phyloP scores from a whole-genome alignment of 768 basidiomycete species.

The Mycena rebaudengoi region DNA sequence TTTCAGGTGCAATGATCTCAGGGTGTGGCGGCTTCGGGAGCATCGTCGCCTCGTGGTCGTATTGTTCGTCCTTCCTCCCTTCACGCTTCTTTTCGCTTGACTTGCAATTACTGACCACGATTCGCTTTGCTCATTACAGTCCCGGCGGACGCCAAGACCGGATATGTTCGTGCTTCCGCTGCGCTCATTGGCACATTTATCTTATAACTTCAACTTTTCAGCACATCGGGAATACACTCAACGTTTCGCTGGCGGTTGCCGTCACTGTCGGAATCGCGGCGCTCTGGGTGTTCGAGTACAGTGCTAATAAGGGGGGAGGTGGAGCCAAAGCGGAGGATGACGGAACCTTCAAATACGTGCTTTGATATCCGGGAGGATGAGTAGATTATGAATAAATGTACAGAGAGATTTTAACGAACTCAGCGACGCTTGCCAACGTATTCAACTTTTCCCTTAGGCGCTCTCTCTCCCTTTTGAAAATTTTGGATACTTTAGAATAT shows the following conservation, averaged over 20 bases:
- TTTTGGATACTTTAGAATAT: too few species aligned
- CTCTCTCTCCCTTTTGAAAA: too few species aligned
- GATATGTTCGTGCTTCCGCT: neutral
- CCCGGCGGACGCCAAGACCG: constrained; percentile 4
- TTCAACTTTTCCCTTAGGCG: too few species aligned
- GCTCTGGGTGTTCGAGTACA: neutral
- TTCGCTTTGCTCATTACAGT: neutral
- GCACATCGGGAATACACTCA: constrained; percentile 7
- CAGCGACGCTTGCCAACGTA: too few species aligned
- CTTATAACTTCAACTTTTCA: neutral
- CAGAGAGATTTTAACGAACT: too few species aligned
- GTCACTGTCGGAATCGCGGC: neutral
- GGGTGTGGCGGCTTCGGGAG: neutral
- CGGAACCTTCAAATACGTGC: too few species aligned
- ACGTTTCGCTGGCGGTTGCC: neutral
- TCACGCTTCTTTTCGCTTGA: neutral
- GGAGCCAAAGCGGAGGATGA: too few species aligned
- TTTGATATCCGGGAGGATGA: too few species aligned
- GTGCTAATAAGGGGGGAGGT: too few species aligned
- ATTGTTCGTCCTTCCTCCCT: neutral
- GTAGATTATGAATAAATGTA: too few species aligned
- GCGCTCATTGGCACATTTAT: too few species aligned
- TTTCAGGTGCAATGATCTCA: neutral
- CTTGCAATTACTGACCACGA: too few species aligned
- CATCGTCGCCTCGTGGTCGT: constrained; percentile 9